These are phyloP conservation scores for Pichia sp. DNA, from an alignment of 1,139 yeast species.

Conservation along the genomic window DNA sequence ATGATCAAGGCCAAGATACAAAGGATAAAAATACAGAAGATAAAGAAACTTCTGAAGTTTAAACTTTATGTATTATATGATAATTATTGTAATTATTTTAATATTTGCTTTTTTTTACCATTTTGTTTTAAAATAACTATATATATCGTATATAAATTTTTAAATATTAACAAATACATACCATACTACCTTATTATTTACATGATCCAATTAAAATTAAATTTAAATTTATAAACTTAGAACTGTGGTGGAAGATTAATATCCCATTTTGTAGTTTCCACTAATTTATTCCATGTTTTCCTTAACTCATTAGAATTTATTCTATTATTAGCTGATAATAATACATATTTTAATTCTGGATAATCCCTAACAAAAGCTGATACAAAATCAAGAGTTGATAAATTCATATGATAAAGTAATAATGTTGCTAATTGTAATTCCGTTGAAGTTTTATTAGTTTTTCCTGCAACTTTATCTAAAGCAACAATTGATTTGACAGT, in stretches of 20 bases:
- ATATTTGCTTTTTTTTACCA: no score
- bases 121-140: no score
- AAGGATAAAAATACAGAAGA: no score
- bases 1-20: no score
- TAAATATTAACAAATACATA: no score
- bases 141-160: no score
- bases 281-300: not conserved
- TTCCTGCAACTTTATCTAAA: not conserved
- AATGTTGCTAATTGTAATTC: constrained; percentile 1
- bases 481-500: not conserved
- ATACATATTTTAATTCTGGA: not conserved
- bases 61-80: no score
- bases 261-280: not conserved
- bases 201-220: no score
- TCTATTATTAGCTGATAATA: not conserved
- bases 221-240: not conserved
- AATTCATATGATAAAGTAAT: not conserved
- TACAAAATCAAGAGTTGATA: not conserved
- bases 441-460: not conserved
- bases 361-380: not conserved
- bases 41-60: no score
- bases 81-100: no score
- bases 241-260: not conserved
- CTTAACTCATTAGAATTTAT: not conserved
- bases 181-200: no score